Percentiles rank a stretch among this genome's conserved stretches.
Conservation (phyloP, 257 asterid species). For the Striga asiatica region DNA sequence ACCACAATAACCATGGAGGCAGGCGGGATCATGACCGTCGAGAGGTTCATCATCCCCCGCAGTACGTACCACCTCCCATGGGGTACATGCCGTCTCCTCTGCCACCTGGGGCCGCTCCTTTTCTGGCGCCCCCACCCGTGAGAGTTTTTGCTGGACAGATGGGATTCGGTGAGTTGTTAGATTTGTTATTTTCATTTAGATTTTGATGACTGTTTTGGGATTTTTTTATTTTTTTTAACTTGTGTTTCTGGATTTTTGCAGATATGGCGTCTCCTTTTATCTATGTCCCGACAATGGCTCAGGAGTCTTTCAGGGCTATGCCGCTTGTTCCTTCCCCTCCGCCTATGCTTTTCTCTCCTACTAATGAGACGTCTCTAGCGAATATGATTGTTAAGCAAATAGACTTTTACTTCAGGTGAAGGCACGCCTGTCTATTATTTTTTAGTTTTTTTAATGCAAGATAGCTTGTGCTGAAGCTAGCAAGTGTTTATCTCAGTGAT, state of each 20-base stretch:
- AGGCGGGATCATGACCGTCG: slow-evolving; percentile 67
- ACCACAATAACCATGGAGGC: slow-evolving; percentile 61
- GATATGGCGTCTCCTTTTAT: slow-evolving; percentile 47
- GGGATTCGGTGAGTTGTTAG: slow-evolving; percentile 50
- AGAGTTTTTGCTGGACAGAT: slow-evolving; percentile 35
- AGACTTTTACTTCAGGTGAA: slow-evolving; percentile 69
- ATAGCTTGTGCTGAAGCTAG: slow-evolving; percentile 8
- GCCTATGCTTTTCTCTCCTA: slow-evolving; percentile 29
- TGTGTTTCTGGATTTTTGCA: slow-evolving; percentile 15
- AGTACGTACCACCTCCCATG: slow-evolving; percentile 37
- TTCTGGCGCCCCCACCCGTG: slow-evolving; percentile 41
- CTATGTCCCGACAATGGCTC: slow-evolving; percentile 42
- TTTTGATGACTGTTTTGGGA: too few species aligned
- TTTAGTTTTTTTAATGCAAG: background rate
- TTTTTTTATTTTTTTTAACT: slow-evolving; percentile 17
- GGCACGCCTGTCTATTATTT: background rate
- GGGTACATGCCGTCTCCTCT: slow-evolving; percentile 44
- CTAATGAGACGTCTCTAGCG: slow-evolving; percentile 33
- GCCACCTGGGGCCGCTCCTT: slow-evolving; percentile 51
- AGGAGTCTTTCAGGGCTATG: slow-evolving; percentile 47
- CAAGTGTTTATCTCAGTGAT: slow-evolving; percentile 39
- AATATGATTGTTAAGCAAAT: slow-evolving; percentile 51
- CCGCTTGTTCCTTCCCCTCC: slow-evolving; percentile 39
- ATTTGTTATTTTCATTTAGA: background rate
- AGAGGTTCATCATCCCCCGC: slow-evolving; percentile 54